Base-by-base conservation (phyloP, 306 rosid genomes). In the Carpinus fangiana region DNA sequence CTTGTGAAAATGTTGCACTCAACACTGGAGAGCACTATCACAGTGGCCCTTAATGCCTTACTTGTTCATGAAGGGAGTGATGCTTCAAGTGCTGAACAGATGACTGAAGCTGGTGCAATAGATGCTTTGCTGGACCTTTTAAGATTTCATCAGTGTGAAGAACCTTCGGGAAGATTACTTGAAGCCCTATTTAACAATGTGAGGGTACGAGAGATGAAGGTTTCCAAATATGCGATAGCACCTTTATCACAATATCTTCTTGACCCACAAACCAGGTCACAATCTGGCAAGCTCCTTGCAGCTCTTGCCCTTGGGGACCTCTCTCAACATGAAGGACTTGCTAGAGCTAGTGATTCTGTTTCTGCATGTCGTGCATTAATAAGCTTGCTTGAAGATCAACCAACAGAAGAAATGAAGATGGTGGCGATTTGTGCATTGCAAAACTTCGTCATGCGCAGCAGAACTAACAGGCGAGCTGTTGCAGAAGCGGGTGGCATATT, bases 401-500 rank as follows among this genome's bases (percentile, higher is more conserved):
- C 95, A 23, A 90, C 97, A 48, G 98, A 95, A 90, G 98, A 92
- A 88, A 92, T 95, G 98, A 89, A 82, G 85, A 86, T 83, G 93
- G 98, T 95, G 76, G 90, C 98, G 55, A 90, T 90, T 73, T 95
- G 98, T 79, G 98, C 98, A 12, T 83, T 95, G 88, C 98, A 95
- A 82, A 95, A 92, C 87, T 95, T 95, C 75, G 98, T 92, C 88
- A 91, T 95, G 98, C 90, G 83, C 84, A 92, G 98, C 86, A 87
- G 96, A 91, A 92, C 98, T 12, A 95, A 95, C 78, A 84, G 98
- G 84, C 92, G 98, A 67, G 98, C 98, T 54, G 97, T 95, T 55
- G 98, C 98, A 13, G 98, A 95, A 85, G 98, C 98, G 23, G 98
- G 98, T 79, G 98, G 98, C 70, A 91, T 95, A 78, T 83, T 95